A percentile compares a stretch with the other conserved stretches of the same genome.
phyloP scores from a whole-genome alignment of 2,329 filamentous ascomycete genomes.

The Ophiostoma himal-ulmi region DNA sequence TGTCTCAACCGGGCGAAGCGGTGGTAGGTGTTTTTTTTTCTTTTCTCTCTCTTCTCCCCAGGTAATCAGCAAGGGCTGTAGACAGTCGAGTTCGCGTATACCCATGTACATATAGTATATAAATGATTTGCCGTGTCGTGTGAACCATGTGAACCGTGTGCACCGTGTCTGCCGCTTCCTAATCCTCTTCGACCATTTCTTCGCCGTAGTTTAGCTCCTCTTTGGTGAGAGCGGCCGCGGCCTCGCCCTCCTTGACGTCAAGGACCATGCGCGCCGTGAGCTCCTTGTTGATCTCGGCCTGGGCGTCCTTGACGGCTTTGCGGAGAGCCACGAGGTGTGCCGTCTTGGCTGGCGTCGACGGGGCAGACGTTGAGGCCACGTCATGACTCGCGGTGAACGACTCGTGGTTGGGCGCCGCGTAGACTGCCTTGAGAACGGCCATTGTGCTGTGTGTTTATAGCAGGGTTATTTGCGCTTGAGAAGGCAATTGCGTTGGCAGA shows the following conservation, averaged over 20 bases:
- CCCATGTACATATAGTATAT: background rate
- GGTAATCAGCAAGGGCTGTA: background rate
- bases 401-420: constrained; percentile 21
- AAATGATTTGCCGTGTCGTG: background rate
- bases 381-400: constrained; percentile 16
- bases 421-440: constrained; percentile 19
- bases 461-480: background rate
- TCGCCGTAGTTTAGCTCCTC: constrained; percentile 82
- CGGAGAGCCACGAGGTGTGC: constrained; percentile 57
- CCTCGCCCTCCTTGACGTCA: constrained; percentile 48
- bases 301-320: constrained; percentile 50
- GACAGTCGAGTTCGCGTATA: background rate
- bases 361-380: constrained; percentile 23
- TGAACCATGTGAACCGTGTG: background rate
- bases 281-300: constrained; percentile 62
- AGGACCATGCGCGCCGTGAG: constrained; percentile 70
- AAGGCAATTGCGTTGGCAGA: too few species aligned
- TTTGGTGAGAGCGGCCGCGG: constrained; percentile 45
- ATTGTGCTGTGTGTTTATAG: background rate
- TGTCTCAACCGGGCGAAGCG: constrained; percentile 45
- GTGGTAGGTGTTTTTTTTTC: background rate
- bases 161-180: constrained; percentile 27
- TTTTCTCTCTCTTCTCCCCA: background rate
- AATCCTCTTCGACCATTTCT: constrained; percentile 65
- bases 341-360: constrained; percentile 44